phyloP scores from a whole-genome alignment of 352 stramenopile genomes.

The Phytophthora hibernalis region DNA sequence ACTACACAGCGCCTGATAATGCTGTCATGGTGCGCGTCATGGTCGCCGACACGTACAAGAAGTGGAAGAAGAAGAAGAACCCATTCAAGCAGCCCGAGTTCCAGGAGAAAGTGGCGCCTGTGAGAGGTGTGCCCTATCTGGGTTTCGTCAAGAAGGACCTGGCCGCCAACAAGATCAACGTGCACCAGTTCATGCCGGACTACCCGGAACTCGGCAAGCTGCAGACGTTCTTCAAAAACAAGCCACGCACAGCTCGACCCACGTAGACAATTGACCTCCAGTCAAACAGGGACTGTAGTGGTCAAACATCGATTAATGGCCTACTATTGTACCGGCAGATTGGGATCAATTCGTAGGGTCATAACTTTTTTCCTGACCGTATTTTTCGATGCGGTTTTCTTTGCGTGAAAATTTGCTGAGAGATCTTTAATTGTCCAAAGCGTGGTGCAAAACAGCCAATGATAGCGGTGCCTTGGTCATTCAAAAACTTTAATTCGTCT shows the following conservation, averaged over 20 bases:
- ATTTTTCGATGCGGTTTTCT: too few species aligned
- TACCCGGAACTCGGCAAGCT: constrained; percentile 60
- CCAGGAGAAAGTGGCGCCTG: constrained; percentile 57
- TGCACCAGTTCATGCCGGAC: constrained; percentile 69
- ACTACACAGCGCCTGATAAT: constrained; percentile 67
- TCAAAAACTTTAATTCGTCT: too few species aligned
- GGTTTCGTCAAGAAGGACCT: constrained; percentile 66
- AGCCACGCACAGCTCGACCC: constrained; percentile 33
- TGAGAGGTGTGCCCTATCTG: constrained; percentile 74
- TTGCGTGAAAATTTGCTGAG: too few species aligned
- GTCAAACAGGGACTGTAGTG: background rate
- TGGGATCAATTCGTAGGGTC: too few species aligned
- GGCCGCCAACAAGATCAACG: constrained; percentile 48
- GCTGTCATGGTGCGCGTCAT: constrained; percentile 66
- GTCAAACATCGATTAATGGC: background rate
- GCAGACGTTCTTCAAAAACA: constrained; percentile 56
- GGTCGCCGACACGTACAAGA: constrained; percentile 65
- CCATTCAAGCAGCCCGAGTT: constrained; percentile 74
- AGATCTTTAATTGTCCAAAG: too few species aligned
- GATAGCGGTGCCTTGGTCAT: too few species aligned
- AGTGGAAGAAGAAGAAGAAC: constrained; percentile 86
- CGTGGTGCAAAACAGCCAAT: too few species aligned
- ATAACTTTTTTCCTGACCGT: too few species aligned
- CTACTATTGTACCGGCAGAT: too few species aligned
- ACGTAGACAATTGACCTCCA: constrained; percentile 13